A percentile compares a stretch with the other conserved stretches of the same genome.
phyloP scores from a whole-genome alignment of 2,329 filamentous ascomycete species.

The Aurifilum marmelostoma region DNA sequence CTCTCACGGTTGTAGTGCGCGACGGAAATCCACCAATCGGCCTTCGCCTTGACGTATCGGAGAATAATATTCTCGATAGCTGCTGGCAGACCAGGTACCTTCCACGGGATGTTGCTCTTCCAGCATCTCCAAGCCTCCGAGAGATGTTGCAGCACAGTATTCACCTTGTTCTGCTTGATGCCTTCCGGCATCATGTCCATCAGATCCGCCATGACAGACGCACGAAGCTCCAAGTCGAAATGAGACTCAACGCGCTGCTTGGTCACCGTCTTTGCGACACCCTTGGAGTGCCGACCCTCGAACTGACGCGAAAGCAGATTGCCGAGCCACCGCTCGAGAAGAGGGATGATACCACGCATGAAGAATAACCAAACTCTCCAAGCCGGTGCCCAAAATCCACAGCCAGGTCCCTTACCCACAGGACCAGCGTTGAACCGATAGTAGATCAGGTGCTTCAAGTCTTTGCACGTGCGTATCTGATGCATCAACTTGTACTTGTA shows the following conservation, averaged over 20 bases:
- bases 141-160: slow-evolving; percentile 94
- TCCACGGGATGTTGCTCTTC: slow-evolving; percentile 99
- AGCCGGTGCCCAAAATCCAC: slow-evolving; percentile 97
- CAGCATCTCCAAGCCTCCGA: slow-evolving; percentile 99
- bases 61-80: slow-evolving; percentile 99
- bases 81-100: slow-evolving; percentile 92
- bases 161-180: slow-evolving; percentile 99
- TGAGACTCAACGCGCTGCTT: slow-evolving; percentile 99
- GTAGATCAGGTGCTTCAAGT: slow-evolving; percentile 98
- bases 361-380: slow-evolving; percentile 99
- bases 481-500: slow-evolving; percentile 99
- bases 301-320: slow-evolving; percentile 97
- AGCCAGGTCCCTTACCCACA: slow-evolving; percentile 95
- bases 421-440: slow-evolving; percentile 97
- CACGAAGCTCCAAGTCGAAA: slow-evolving; percentile 94
- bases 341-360: slow-evolving; percentile 96
- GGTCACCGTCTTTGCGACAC: slow-evolving; percentile 97
- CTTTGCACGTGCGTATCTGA: slow-evolving; percentile 98
- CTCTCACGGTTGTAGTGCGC: slow-evolving; percentile 98
- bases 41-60: slow-evolving; percentile 98
- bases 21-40: slow-evolving; percentile 99
- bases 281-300: slow-evolving; percentile 97
- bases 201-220: slow-evolving; percentile 97
- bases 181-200: slow-evolving; percentile 99
- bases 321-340: slow-evolving; percentile 95